Base-by-base conservation (phyloP, 2,329 filamentous ascomycete genomes). In the Harringtonia lauricola region DNA sequence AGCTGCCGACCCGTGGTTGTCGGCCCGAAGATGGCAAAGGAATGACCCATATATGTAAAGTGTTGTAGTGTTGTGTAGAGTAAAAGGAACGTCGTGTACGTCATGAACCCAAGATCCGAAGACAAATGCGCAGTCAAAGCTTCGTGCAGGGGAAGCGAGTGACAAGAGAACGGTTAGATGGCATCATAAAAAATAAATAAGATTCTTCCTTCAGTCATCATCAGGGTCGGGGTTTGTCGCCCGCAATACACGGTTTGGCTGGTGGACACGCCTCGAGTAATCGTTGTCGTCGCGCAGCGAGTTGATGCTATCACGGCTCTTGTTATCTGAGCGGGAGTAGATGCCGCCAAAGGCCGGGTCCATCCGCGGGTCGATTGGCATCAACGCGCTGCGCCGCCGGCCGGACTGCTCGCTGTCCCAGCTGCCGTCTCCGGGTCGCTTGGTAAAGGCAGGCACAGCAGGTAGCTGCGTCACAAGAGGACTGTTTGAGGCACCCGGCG, bases 211-310 rank as follows among this genome's bases (percentile, higher is more conserved):
- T 38, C 15, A 46, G 3, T 45, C 40, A 14, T 36, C 31, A 14
- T 59, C 60, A 1, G 73, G 73, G 51, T 81, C 76, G 4, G 78
- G 76, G 53, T 82, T 82, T 26, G 67, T 76, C 9, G 76, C 76
- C 50, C 77, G 67, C n/a, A 82, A 64, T 8, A 81, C 74, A 53
- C 71, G 64, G 7, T 49, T 46, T 10, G 71, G 67, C 36, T 68
- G 63, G 40, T 71, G 72, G 14, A 81, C 76, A 51, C 68, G 66
- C 49, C 78, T 65, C 33, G 77, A 81, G 54, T 82, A 82, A 51
- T 82, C 78, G 46, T 78, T 75, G 48, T 81, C 75, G 54, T 82
- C 78, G 45, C 72, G 72, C 6, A 82, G 60, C 2, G 77, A 81
- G 51, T 74, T 74, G 54, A 82, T 62, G 55, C 76, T 81, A 56